Evolutionary conservation across 345 rosid species (phyloP), one percentile per base, ranked within the genome.

Genomic region (Bretschneidera sinensis): DNA sequence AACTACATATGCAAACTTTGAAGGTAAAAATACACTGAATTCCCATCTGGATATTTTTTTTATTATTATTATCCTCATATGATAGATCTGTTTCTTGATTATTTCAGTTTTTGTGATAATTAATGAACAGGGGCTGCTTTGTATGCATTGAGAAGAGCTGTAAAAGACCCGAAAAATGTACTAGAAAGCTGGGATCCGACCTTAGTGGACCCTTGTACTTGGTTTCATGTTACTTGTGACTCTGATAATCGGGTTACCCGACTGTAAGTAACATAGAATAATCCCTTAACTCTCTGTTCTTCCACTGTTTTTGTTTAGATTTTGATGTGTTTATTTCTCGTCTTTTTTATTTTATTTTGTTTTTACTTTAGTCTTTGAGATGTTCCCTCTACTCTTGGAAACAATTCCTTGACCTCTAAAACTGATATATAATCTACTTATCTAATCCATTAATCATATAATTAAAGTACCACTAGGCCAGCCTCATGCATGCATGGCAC

Each of bases 181-280:
- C 82, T 86, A 15, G 58, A 78, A 70, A 83, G 92, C 76, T 86
- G 92, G 89, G 92, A 86, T 74, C 92, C 89, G 17, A 86, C 85
- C 14, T 72, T 83, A 58, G 88, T 83, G 31, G 92, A 83, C 74
- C 92, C 92, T 24, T 86, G 89, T 65, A 83, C 89, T 65, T 86
- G 92, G 92, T 86, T 86, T 61, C 92, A 86, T 45, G 89, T 86
- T 52, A 83, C 89, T 17, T 86, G 92, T 50, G 85, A 86, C 24
- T 43, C 70, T 31, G 79, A 81, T 25, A 79, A 73, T 65, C 80
- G 81, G 51, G 89, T 86, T 51, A 83, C 89, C 63, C 79, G 92
- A 20, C 76, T 86, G 92, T 86, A 70, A 76, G 78, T 60, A 10
- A 16, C 34, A 4, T 20, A n/a, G n/a, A 19, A 9, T 17, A 13